These are phyloP conservation scores for Aspergillus novofumigatus DNA, from an alignment of 2,329 filamentous ascomycete species.

Conservation along the genomic window DNA sequence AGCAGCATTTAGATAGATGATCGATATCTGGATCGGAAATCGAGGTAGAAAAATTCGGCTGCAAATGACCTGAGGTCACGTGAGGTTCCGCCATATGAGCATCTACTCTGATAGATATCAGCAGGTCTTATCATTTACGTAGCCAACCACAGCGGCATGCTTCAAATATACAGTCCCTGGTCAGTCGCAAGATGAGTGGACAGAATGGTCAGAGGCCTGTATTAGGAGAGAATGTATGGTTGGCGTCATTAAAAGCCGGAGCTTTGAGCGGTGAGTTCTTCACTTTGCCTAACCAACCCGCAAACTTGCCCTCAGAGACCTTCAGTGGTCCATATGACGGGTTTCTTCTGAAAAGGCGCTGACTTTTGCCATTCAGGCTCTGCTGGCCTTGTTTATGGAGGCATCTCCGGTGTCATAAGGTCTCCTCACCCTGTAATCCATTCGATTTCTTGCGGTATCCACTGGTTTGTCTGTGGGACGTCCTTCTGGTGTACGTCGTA, in stretches of 20 bases:
- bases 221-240: slow-evolving; percentile 17
- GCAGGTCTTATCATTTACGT: neutral
- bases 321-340: neutral
- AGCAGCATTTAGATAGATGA: neutral
- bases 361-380: slow-evolving; percentile 21
- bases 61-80: neutral
- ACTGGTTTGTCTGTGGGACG: slow-evolving; percentile 75
- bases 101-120: neutral
- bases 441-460: slow-evolving; percentile 66
- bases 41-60: neutral
- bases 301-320: neutral
- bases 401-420: slow-evolving; percentile 66
- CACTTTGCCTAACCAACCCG: slow-evolving; percentile 9
- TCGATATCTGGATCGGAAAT: neutral
- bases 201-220: slow-evolving; percentile 12
- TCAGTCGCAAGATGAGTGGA: slow-evolving; percentile 26
- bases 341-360: neutral
- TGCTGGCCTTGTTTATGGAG: slow-evolving; percentile 61
- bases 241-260: slow-evolving; percentile 55
- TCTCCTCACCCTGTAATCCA: slow-evolving; percentile 65
- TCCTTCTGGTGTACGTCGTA: slow-evolving; percentile 66
- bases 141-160: neutral
- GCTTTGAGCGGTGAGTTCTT: slow-evolving; percentile 51
- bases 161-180: neutral
- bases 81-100: neutral